Percentiles rank a stretch among this genome's conserved stretches.
phyloP scores from a whole-genome alignment of 495 filamentous ascomycete species.

The Neurospora africana region DNA sequence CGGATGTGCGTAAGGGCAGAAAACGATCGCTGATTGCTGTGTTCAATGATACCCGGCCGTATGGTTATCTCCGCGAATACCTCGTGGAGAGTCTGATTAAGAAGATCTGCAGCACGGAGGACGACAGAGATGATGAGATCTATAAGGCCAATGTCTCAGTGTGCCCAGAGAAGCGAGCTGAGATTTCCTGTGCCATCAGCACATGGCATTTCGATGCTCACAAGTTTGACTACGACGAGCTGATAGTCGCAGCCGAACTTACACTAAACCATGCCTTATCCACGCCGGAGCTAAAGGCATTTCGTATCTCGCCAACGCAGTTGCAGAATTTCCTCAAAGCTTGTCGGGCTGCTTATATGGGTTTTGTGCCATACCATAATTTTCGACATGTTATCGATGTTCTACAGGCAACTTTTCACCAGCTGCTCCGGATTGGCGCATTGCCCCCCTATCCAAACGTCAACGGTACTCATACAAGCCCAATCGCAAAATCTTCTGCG shows the following conservation, averaged over 20 bases:
- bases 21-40: slow-evolving; percentile 90
- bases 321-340: slow-evolving; percentile 72
- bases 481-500: slow-evolving; percentile 48
- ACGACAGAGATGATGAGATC: slow-evolving; percentile 35
- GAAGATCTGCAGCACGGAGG: slow-evolving; percentile 67
- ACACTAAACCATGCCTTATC: slow-evolving; percentile 85
- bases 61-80: slow-evolving; percentile 72
- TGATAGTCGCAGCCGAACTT: slow-evolving; percentile 63
- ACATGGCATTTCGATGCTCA: slow-evolving; percentile 84
- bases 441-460: slow-evolving; percentile 53
- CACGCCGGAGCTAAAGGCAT: slow-evolving; percentile 70
- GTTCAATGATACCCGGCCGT: slow-evolving; percentile 67
- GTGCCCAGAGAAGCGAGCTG: slow-evolving; percentile 43
- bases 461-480: slow-evolving; percentile 8
- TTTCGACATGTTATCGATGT: slow-evolving; percentile 97
- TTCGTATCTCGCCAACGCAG: slow-evolving; percentile 54
- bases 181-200: slow-evolving; percentile 60
- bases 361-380: slow-evolving; percentile 96
- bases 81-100: slow-evolving; percentile 89
- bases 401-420: slow-evolving; percentile 85
- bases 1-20: slow-evolving; percentile 55
- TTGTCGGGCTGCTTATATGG: slow-evolving; percentile 80
- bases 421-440: slow-evolving; percentile 72
- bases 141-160: slow-evolving; percentile 37
- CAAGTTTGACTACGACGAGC: slow-evolving; percentile 77